Evolutionary conservation across 23 red algal species (phyloP), one percentile per base, ranked within the genome.

Genomic region (Agarophyton chilense): DNA sequence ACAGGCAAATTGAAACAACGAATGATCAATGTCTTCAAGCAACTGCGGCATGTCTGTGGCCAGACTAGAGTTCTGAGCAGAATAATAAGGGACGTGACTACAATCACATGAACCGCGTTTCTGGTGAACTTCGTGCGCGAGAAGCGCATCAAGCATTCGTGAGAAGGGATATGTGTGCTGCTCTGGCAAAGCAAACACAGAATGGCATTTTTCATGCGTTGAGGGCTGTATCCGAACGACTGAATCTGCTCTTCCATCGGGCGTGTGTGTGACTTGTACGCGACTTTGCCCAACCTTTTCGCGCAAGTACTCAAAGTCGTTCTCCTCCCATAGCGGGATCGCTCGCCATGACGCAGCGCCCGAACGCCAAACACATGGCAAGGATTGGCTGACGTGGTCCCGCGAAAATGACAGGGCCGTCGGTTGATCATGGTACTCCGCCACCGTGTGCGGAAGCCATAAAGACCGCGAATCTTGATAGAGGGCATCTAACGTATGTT

Each of bases 41-140:
- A 94, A 62, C 40, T 82, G 42, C 6, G 83, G 73, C 47, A 89
- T 18, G 29, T 94, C 81, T 7, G 26, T 19, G 1, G 46, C 64
- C 63, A 94, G 52, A 42, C 68, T 82, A 31, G 73, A 76, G 54
- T 94, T 68, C 66, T 94, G 92, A 10, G 72, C 81, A 40, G 73
- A 82, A 31, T 88, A 87, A 44, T 94, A 94, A 43, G 75, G 68
- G 45, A 94, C 92, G 21, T 61, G n/a, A 24, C 19, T 38, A 58
- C 54, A 61, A 61, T 80, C 77, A 29, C 68, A 74, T 16, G 29
- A 33, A 0, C 29, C 33, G 68, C 25, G 41, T 2, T 24, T 29
- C 36, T 49, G 5, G 25, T 74, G 68, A 47, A 18, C n/a, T 17
- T 47, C n/a, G 36, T 74, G 68, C 8, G n/a, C 8, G 26, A 74